These are phyloP conservation scores for Collybia mongolica DNA, from an alignment of 768 basidiomycete genomes.

Conservation along the genomic window DNA sequence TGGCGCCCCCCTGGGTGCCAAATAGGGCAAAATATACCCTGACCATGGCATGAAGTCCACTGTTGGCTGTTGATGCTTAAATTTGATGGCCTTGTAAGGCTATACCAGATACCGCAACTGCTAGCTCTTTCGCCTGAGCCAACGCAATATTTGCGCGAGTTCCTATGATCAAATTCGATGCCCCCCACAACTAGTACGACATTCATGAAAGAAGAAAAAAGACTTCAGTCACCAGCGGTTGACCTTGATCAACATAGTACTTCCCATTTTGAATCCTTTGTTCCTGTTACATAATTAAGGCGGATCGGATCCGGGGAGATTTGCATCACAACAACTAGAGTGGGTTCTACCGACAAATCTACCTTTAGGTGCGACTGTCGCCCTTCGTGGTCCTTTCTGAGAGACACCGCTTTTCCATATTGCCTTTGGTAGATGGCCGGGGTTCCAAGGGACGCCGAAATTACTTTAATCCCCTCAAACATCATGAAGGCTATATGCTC, in stretches of 20 bases:
- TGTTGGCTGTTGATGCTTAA: not conserved
- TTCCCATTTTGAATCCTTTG: not conserved
- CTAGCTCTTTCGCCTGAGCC: too few species aligned
- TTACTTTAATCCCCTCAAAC: not conserved
- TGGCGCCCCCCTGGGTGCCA: conserved; percentile 11
- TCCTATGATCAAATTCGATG: not conserved
- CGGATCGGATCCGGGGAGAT: conserved; percentile 1
- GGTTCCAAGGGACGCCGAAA: not conserved
- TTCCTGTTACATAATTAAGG: conserved; percentile 4
- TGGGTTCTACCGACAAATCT: not conserved
- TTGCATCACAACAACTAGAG: conserved; percentile 1
- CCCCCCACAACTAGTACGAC: too few species aligned
- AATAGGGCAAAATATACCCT: conserved; percentile 4
- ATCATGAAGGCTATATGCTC: too few species aligned
- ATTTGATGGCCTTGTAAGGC: not conserved
- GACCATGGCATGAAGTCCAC: conserved; percentile 4
- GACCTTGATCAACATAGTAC: too few species aligned
- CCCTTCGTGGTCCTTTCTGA: conserved; percentile 4
- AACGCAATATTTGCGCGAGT: not conserved
- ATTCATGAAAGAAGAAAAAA: too few species aligned
- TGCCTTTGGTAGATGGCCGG: too few species aligned
- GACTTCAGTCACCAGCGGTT: too few species aligned
- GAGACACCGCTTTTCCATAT: not conserved
- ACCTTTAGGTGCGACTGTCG: conserved; percentile 8
- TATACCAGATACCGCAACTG: not conserved